phyloP scores from a whole-genome alignment of 305 asterid species.

The Fraxinus dipetala region DNA sequence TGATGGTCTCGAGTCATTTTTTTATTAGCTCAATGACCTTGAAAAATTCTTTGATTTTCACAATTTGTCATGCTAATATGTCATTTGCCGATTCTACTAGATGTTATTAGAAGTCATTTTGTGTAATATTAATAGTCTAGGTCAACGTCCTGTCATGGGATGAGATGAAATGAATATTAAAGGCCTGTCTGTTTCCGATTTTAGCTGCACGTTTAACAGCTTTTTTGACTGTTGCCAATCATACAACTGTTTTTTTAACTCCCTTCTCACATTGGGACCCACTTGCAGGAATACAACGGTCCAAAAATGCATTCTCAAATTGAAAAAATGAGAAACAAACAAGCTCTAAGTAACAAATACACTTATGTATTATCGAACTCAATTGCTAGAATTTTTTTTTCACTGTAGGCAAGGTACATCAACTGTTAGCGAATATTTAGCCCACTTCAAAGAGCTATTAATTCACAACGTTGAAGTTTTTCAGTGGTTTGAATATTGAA shows the following conservation, averaged over 20 bases:
- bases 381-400: no score
- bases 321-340: no score
- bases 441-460: not conserved
- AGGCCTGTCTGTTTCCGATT: no score
- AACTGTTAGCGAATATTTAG: not conserved
- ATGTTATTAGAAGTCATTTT: not conserved
- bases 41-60: not conserved
- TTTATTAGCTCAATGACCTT: not conserved
- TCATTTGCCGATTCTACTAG: not conserved
- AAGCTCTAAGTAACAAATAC: not conserved
- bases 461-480: not conserved
- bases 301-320: no score
- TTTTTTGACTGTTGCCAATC: no score
- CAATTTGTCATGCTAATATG: not conserved
- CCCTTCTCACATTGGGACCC: no score
- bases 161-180: not conserved
- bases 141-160: not conserved
- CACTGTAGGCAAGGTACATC: not conserved
- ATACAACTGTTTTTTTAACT: no score
- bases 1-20: not conserved
- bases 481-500: not conserved
- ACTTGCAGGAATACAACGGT: no score
- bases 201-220: no score
- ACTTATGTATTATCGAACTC: not conserved
- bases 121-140: not conserved